Base-by-base conservation (phyloP, 1,139 yeast genomes). In the Candida labiduridarum region DNA sequence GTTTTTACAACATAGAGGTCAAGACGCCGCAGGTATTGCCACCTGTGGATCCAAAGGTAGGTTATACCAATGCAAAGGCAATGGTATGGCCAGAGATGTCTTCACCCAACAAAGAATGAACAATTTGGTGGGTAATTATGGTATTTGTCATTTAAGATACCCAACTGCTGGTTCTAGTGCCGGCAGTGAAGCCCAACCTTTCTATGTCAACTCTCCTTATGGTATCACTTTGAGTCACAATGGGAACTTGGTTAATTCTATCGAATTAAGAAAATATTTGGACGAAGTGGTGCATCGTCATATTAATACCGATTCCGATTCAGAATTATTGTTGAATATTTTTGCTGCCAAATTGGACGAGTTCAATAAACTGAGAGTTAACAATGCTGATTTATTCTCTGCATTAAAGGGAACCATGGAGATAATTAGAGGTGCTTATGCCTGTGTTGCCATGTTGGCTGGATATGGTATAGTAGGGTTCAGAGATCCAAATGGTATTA, bases 131-230 rank as follows among this genome's bases (percentile, higher is more conserved):
- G 99, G 99, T 31, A 89, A 87, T 66, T 89, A 92, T 95, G 99
- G 99, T 53, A 82, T 94, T 56, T 92, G 94, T 36, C 99, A 94
- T 67, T 76, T 94, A 64, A 82, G 99, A 62, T 94, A 94, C 65
- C 99, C 99, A 45, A 94, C 99, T 34, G 98, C 99, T 36, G 99
- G 99, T n/a, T 88, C 96, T 8, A 84, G 90, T 60, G 95, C 98
- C 49, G 94, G 92, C 54, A 85, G 96, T 52, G 99, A 94, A 71
- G 99, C 99, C 4, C 99, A 94, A 73, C 99, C 99, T 5, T 95
- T 94, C 65, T 94, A 95, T 65, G 99, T 94, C 57, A 94, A 94
- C 73, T 85, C 97, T 44, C 99, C 99, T 3, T 94, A 91, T 62
- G 99, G 99, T 51, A 85, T 94, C 55, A 82, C 89, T 42, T 67